Evolutionary conservation across 2,329 filamentous ascomycete species (phyloP).

Genomic region (Cytospora leucostoma): DNA sequence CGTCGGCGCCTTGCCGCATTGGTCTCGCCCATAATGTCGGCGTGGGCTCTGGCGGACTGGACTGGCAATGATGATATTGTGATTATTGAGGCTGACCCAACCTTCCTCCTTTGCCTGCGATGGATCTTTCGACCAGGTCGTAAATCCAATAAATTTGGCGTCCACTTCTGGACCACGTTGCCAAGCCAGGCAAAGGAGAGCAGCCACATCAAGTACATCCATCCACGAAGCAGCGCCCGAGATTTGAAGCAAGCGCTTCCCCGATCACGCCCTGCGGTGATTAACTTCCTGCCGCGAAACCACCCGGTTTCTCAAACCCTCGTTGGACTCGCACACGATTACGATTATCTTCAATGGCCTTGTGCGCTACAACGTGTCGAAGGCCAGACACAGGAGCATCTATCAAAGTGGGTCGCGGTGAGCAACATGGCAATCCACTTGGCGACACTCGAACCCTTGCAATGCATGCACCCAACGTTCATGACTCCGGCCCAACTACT

Average conservation of each 20-base stretch:
- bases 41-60: not conserved
- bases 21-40: slow-evolving; percentile 1
- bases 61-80: slow-evolving; percentile 23
- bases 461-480: slow-evolving; percentile 17
- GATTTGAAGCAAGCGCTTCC: slow-evolving; percentile 37
- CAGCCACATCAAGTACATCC: not conserved
- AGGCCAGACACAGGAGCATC: not conserved
- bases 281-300: slow-evolving; percentile 38
- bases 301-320: slow-evolving; percentile 33
- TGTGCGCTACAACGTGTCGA: not conserved
- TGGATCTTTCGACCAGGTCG: not conserved
- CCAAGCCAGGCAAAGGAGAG: not conserved
- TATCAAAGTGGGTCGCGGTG: not conserved
- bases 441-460: not conserved
- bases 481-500: slow-evolving; percentile 30
- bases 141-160: slow-evolving; percentile 6
- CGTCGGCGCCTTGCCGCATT: not conserved
- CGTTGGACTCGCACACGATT: slow-evolving; percentile 32
- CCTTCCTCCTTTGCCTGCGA: not conserved
- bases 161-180: slow-evolving; percentile 33
- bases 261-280: slow-evolving; percentile 30
- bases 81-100: slow-evolving; percentile 36
- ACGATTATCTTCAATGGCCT: slow-evolving; percentile 31
- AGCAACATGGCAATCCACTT: not conserved
- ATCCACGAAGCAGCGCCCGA: slow-evolving; percentile 20